Evolutionary conservation across 2,329 filamentous ascomycete species (phyloP), one percentile per base, ranked within the genome.

Genomic region (Meredithiella fracta): DNA sequence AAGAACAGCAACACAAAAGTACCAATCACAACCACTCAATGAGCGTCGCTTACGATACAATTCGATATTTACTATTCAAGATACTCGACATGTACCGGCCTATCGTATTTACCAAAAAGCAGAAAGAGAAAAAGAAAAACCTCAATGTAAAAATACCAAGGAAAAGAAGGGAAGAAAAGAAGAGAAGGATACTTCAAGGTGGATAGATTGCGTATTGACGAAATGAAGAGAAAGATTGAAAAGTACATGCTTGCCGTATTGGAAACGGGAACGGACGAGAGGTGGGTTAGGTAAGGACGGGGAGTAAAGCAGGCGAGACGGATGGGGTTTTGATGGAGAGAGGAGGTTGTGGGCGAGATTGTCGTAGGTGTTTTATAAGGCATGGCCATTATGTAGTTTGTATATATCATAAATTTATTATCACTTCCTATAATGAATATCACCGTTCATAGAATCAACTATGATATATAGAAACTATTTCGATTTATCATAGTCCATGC

Each of bases 151-250:
- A 49, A 53, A 29, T 17, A 51, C 22, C 29, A 29, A 40, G 51
- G 34, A 47, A 44, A 25, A 7, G 44, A 25, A 31, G 54, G 60
- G 58, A 57, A 55, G 55, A 59, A 54, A 55, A 40, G 55, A 55
- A 60, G 54, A 29, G 14, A 25, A 62, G 56, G 53, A 55, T 47
- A 55, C 58, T 51, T 56, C 55, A 58, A 37, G 58, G 50, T 49
- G 57, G 40, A n/a, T 22, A 44, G 20, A n/a, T 22, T 17, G n/a
- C 40, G n/a, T n/a, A 22, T 8, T 34, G n/a, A 17, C 17, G 40
- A 4, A 44, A 44, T 7, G 15, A 44, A 44, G 9, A 44, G 40
- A 44, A 44, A 44, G 40, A 44, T 7, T 15, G 15, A n/a, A 8
- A 44, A 38, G n/a, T 20, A 9, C 8, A 44, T 20, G 40, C 15